phyloP scores from a whole-genome alignment of 371 early-diverging fungal genomes.

The Actinomortierella ambigua region DNA sequence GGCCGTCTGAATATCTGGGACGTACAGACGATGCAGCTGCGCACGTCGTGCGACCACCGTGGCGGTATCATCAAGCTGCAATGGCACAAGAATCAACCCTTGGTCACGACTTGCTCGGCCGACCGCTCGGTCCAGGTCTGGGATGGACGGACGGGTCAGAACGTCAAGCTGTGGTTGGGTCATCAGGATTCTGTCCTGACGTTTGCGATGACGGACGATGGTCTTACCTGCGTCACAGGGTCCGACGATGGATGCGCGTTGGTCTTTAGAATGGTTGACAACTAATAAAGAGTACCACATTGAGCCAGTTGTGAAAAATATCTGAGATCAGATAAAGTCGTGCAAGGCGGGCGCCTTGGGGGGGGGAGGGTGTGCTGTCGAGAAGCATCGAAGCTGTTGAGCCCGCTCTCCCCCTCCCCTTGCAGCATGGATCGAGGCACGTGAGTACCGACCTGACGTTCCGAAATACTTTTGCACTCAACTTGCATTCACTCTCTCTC shows the following conservation, averaged over 20 bases:
- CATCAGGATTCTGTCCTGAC: constrained; percentile 89
- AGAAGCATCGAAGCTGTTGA: background rate
- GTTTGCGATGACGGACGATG: constrained; percentile 80
- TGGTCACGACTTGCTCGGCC: constrained; percentile 72
- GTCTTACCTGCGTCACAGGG: constrained; percentile 71
- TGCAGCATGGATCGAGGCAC: too few species aligned
- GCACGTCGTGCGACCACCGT: constrained; percentile 72
- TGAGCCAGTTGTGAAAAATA: background rate
- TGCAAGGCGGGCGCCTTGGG: background rate
- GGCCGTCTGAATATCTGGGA: constrained; percentile 90
- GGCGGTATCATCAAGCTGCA: constrained; percentile 85
- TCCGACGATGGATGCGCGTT: constrained; percentile 81
- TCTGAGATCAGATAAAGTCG: background rate
- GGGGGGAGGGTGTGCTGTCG: background rate
- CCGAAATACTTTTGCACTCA: too few species aligned
- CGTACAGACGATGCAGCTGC: constrained; percentile 72
- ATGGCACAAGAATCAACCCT: constrained; percentile 68
- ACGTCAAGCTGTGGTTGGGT: constrained; percentile 75
- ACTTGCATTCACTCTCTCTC: too few species aligned
- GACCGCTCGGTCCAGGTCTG: constrained; percentile 83
- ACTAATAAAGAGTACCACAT: constrained; percentile 8
- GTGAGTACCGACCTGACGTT: too few species aligned
- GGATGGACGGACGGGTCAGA: constrained; percentile 85
- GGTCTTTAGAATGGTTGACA: constrained; percentile 60
- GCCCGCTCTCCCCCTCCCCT: background rate